These are phyloP conservation scores for Kodamaea laetipori DNA, from an alignment of 805 yeast genomes.

Conservation along the genomic window DNA sequence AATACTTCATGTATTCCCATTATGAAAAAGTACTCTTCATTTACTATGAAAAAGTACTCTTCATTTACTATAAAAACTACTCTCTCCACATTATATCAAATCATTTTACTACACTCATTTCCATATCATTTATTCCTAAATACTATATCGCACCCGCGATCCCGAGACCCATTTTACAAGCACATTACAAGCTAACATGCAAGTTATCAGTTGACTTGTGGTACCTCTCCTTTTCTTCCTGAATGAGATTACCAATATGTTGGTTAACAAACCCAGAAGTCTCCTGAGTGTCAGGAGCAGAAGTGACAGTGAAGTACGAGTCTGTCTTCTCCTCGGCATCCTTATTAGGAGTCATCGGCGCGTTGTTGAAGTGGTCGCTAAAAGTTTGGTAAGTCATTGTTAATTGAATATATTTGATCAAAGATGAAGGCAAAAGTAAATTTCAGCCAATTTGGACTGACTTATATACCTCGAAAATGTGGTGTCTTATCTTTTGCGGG, in stretches of 20 bases:
- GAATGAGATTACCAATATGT: slow-evolving; percentile 19
- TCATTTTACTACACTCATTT: too few species aligned
- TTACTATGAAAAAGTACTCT: too few species aligned
- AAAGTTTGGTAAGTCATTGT: slow-evolving; percentile 18
- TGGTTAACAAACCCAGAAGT: slow-evolving; percentile 10
- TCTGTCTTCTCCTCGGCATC: slow-evolving; percentile 12
- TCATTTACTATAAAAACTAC: too few species aligned
- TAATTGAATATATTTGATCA: slow-evolving; percentile 3
- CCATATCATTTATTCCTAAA: too few species aligned
- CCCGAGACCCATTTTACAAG: slow-evolving; percentile 3
- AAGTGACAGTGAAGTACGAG: slow-evolving; percentile 13
- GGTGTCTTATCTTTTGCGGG: slow-evolving; percentile 10
- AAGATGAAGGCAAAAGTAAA: not conserved
- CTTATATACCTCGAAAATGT: slow-evolving; percentile 6
- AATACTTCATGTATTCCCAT: too few species aligned
- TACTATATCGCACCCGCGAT: too few species aligned
- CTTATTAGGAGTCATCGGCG: slow-evolving; percentile 18
- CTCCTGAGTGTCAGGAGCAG: slow-evolving; percentile 12
- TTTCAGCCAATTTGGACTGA: not conserved
- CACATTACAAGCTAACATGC: slow-evolving; percentile 18
- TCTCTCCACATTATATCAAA: too few species aligned
- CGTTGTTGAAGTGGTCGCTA: slow-evolving; percentile 18
- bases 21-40: too few species aligned
- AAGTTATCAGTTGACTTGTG: slow-evolving; percentile 31
- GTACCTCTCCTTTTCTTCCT: slow-evolving; percentile 22